Conservation (phyloP, 2,329 filamentous ascomycete species). For the Talaromyces sp. region DNA sequence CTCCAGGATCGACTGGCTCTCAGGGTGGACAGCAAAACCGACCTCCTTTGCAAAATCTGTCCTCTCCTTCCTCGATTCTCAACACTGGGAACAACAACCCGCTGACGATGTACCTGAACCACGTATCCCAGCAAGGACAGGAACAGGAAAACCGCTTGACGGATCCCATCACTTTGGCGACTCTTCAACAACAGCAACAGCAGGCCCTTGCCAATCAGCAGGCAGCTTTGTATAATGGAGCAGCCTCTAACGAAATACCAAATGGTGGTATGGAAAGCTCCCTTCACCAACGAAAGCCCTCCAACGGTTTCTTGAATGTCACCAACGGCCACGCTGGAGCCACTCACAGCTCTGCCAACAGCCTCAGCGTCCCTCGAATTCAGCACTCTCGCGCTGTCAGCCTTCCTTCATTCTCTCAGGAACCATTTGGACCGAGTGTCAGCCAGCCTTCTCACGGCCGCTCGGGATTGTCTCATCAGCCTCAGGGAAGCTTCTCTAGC, state of each 20-base stretch:
- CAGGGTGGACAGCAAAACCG: slow-evolving; percentile 57
- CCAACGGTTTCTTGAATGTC: slow-evolving; percentile 60
- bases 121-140: slow-evolving; percentile 63
- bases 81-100: slow-evolving; percentile 81
- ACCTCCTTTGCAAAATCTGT: slow-evolving; percentile 55
- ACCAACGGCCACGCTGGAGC: slow-evolving; percentile 64
- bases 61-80: slow-evolving; percentile 69
- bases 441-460: slow-evolving; percentile 37
- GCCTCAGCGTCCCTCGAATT: slow-evolving; percentile 54
- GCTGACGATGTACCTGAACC: slow-evolving; percentile 87
- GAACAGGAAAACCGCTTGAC: slow-evolving; percentile 60
- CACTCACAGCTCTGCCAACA: slow-evolving; percentile 61
- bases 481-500: slow-evolving; percentile 56
- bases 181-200: slow-evolving; percentile 62
- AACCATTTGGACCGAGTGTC: slow-evolving; percentile 51
- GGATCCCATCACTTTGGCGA: slow-evolving; percentile 43
- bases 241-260: slow-evolving; percentile 63
- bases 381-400: slow-evolving; percentile 81
- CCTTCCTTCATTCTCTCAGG: slow-evolving; percentile 70
- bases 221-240: slow-evolving; percentile 74
- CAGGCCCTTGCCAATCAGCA: slow-evolving; percentile 70
- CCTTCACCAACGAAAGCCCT: slow-evolving; percentile 59
- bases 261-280: slow-evolving; percentile 53
- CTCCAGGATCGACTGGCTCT: slow-evolving; percentile 54
- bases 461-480: slow-evolving; percentile 40